phyloP scores from a whole-genome alignment of 2,329 filamentous ascomycete genomes.

The Metarhizium guizhouense region DNA sequence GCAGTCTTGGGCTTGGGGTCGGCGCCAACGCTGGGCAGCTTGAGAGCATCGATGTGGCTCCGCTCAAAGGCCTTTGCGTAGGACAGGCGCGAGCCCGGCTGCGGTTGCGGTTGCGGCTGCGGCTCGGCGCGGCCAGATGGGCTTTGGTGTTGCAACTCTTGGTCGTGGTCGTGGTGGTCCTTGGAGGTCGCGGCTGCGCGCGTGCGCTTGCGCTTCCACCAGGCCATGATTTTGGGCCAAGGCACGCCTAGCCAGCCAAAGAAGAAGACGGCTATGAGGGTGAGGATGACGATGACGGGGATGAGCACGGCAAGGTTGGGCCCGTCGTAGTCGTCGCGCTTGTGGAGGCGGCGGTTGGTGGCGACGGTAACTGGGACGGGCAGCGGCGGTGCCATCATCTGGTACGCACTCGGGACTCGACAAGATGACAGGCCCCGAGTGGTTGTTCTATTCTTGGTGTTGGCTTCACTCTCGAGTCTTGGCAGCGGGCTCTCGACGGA shows the following conservation, averaged over 20 bases:
- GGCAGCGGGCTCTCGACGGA: too few relatives aligned
- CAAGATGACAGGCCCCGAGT: too few relatives aligned
- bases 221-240: neutral
- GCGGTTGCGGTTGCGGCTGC: too few relatives aligned
- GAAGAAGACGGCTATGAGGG: neutral
- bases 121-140: neutral
- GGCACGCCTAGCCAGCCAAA: neutral
- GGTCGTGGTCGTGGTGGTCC: neutral
- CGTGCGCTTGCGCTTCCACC: neutral
- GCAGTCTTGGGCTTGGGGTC: neutral
- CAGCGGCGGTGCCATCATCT: neutral
- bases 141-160: neutral
- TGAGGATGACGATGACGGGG: neutral
- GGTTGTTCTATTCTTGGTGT: too few relatives aligned
- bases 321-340: neutral
- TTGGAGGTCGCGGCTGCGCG: neutral
- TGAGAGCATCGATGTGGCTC: neutral
- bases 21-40: neutral
- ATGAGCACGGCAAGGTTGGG: neutral
- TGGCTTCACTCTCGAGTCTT: too few relatives aligned
- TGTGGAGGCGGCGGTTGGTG: neutral
- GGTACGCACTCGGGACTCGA: too few relatives aligned
- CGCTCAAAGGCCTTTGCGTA: neutral
- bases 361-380: neutral
- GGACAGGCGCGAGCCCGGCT: too few relatives aligned